These are phyloP conservation scores for Calocera cornea DNA, from an alignment of 768 basidiomycete species.

Conservation along the genomic window DNA sequence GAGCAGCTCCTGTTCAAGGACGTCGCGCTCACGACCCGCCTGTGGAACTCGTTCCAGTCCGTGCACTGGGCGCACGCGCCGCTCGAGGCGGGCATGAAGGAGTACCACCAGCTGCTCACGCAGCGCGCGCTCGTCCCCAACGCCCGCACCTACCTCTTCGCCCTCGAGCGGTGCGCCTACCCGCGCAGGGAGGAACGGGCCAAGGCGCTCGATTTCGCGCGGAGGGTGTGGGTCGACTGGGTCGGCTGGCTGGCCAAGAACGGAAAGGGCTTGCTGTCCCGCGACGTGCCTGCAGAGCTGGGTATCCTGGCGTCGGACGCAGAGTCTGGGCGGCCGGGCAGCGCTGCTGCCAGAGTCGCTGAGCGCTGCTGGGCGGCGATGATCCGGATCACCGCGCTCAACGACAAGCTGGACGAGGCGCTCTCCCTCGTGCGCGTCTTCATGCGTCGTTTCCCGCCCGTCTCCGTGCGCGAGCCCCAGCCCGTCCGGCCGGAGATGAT, in stretches of 20 bases:
- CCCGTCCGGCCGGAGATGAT: not conserved
- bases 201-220: slow-evolving; percentile 39
- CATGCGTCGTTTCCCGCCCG: slow-evolving; percentile 49
- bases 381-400: slow-evolving; percentile 54
- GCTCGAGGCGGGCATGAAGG: slow-evolving; percentile 35
- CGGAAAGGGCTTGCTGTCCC: not conserved
- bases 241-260: slow-evolving; percentile 13
- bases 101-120: slow-evolving; percentile 41
- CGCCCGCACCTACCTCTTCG: slow-evolving; percentile 46
- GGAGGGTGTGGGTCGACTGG: slow-evolving; percentile 59
- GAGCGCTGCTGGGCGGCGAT: slow-evolving; percentile 57
- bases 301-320: not conserved
- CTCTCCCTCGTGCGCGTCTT: slow-evolving; percentile 48
- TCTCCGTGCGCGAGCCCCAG: slow-evolving; percentile 25
- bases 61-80: slow-evolving; percentile 50
- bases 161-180: slow-evolving; percentile 50
- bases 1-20: slow-evolving; percentile 35
- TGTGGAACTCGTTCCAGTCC: slow-evolving; percentile 70
- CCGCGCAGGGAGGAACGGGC: slow-evolving; percentile 35
- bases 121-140: slow-evolving; percentile 33
- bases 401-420: slow-evolving; percentile 30
- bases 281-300: not conserved
- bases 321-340: slow-evolving; percentile 17
- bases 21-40: slow-evolving; percentile 44
- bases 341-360: slow-evolving; percentile 21